Base-by-base conservation (phyloP, 1,284 basidiomycete genomes). In the Apiotrichum domesticum region DNA sequence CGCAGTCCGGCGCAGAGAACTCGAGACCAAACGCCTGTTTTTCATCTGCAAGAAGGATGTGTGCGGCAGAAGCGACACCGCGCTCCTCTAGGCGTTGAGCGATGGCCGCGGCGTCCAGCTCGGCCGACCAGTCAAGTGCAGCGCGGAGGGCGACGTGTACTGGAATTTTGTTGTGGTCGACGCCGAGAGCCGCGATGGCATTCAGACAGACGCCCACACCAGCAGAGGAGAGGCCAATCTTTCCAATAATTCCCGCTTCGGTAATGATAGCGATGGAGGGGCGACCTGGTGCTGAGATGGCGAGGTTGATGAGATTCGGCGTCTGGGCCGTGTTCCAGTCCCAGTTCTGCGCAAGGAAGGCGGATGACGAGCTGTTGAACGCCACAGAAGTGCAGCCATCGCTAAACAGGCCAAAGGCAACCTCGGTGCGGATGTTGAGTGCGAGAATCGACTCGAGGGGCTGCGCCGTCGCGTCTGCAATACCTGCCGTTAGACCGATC, bases 341-440 rank as follows among this genome's bases (percentile, higher is more conserved):
- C 61, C 61, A 62, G 52, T 62, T 62, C 49, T 62, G 61, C 2
- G 61, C 57, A 32, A 62, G 55, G 42, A 62, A 34, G 9, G 34
- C 61, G 2, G 41, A 44, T 3, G 21, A 13, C 3, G 54, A 35
- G 4, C 40, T 35, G 46, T 59, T 57, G 21, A 52, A 35, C 3
- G 55, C 32, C 8, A 57, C 43, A 1, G 57, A 29, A 0, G 61
- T 62, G 52, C 61, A 62, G n/a, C 61, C 61, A 46, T 62, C 61
- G 5, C 47, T 49, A 35, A 46, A 55, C 42, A 59, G 46, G 2
- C 61, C 61, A 13, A 56, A 62, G 1, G 61, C 61, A 13, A 62
- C 57, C n/a, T 62, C 61, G n/a, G 61, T 62, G 34, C 61, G 61
- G 21, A 62, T 47, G 46, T 62, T 62, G 39, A 62, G 52, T 1